phyloP scores from a whole-genome alignment of 495 filamentous ascomycete genomes.

The Penicillium salamii region DNA sequence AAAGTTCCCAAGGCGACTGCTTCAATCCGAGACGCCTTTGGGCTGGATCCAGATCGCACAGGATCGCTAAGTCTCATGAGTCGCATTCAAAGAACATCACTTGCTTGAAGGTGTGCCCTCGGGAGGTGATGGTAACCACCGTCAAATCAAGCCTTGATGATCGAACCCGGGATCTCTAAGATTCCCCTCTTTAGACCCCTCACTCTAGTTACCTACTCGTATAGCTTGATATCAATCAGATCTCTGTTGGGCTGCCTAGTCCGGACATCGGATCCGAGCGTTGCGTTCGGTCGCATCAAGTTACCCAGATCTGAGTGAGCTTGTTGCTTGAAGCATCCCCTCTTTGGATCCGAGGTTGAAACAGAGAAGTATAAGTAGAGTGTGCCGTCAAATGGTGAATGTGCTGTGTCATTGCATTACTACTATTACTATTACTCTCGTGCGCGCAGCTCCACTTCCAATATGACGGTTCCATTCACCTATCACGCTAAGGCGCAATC shows the following conservation, averaged over 20 bases:
- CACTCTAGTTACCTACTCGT: neutral
- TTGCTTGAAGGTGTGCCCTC: no score
- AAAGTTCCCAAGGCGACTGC: neutral
- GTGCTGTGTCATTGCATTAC: no score
- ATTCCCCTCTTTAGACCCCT: slow-evolving; percentile 15
- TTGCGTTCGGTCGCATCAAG: neutral
- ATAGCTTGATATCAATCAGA: neutral
- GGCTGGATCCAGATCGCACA: no score
- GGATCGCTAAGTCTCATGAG: no score
- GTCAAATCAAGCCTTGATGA: no score
- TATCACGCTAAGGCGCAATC: slow-evolving; percentile 61
- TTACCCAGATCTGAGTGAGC: neutral
- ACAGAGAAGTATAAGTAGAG: neutral
- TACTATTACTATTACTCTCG: no score
- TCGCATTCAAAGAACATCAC: no score
- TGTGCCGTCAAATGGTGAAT: no score
- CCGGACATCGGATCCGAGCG: slow-evolving; percentile 14
- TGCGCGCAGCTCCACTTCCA: neutral
- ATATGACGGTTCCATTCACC: slow-evolving; percentile 37
- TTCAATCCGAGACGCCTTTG: neutral
- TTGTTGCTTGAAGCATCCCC: slow-evolving; percentile 1
- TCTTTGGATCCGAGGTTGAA: slow-evolving; percentile 1
- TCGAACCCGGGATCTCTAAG: slow-evolving; percentile 1
- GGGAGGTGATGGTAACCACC: no score
- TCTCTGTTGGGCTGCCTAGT: slow-evolving; percentile 16